A percentile compares a stretch with the other conserved stretches of the same genome.
These are phyloP conservation scores for Diospyros kaki DNA, from an alignment of 148 eudicot genomes.

Conservation along the genomic window DNA sequence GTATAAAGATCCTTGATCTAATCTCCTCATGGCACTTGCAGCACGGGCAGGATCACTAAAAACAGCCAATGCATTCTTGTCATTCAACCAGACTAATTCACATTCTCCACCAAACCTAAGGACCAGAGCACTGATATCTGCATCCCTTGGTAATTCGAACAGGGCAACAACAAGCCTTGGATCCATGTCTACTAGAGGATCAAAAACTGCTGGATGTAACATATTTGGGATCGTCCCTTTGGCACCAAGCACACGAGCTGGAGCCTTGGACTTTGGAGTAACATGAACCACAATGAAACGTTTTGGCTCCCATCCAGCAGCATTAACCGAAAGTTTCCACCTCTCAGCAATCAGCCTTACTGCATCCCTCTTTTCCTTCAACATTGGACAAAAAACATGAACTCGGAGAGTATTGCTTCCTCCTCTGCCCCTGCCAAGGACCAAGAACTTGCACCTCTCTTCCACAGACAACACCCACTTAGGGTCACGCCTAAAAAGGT, in stretches of 20 bases:
- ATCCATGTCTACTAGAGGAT: slow-evolving; percentile 81
- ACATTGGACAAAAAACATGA: slow-evolving; percentile 90
- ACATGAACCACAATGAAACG: slow-evolving; percentile 74
- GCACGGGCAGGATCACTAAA: slow-evolving; percentile 90
- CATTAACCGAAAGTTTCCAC: slow-evolving; percentile 76
- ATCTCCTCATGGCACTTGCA: slow-evolving; percentile 95
- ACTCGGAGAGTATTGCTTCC: slow-evolving; percentile 41
- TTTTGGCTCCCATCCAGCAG: slow-evolving; percentile 97
- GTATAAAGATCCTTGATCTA: slow-evolving; percentile 81
- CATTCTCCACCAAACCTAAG: slow-evolving; percentile 97
- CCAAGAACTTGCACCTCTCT: slow-evolving; percentile 83
- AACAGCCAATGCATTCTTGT: slow-evolving; percentile 87
- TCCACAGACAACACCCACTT: slow-evolving; percentile 92
- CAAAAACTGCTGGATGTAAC: slow-evolving; percentile 50
- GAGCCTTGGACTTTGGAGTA: slow-evolving; percentile 70
- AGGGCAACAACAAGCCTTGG: slow-evolving; percentile 85
- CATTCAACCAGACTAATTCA: slow-evolving; percentile 95
- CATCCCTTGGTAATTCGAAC: slow-evolving; percentile 85
- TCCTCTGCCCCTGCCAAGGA: slow-evolving; percentile 70
- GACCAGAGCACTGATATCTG: slow-evolving; percentile 83
- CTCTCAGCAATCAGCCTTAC: slow-evolving; percentile 84
- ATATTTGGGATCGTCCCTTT: slow-evolving; percentile 43
- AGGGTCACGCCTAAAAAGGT: slow-evolving; percentile 70
- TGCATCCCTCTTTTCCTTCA: slow-evolving; percentile 84
- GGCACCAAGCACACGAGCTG: slow-evolving; percentile 65